Conservation (phyloP, 768 basidiomycete genomes). For the Russula dissimulans region DNA sequence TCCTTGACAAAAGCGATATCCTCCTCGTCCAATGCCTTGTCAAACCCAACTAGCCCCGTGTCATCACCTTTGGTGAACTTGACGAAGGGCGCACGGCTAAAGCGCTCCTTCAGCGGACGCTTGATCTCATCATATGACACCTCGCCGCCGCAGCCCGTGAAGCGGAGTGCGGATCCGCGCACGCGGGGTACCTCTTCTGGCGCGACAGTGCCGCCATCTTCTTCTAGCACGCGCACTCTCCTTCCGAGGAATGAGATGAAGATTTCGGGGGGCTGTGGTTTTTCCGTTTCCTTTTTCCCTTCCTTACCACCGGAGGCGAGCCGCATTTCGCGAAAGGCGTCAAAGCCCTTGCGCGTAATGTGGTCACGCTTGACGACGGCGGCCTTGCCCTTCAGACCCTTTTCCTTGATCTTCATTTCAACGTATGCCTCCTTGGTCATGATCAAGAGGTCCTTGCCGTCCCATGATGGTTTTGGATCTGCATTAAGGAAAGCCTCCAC, state of each 20-base stretch:
- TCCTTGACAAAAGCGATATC: slow-evolving; percentile 64
- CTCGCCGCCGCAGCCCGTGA: slow-evolving; percentile 43
- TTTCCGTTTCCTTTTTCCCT: slow-evolving; percentile 26
- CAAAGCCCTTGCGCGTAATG: slow-evolving; percentile 52
- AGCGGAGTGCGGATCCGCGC: slow-evolving; percentile 39
- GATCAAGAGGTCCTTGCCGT: slow-evolving; percentile 63
- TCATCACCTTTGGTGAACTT: slow-evolving; percentile 39
- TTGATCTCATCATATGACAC: slow-evolving; percentile 60
- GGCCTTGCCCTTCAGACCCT: slow-evolving; percentile 71
- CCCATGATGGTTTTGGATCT: slow-evolving; percentile 74
- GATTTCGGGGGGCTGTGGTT: slow-evolving; percentile 45
- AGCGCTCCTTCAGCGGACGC: slow-evolving; percentile 40
- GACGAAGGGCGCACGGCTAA: slow-evolving; percentile 39
- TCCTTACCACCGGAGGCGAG: slow-evolving; percentile 21
- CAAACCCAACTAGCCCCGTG: slow-evolving; percentile 42
- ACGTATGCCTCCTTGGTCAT: slow-evolving; percentile 94
- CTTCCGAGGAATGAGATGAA: slow-evolving; percentile 68
- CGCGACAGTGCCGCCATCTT: slow-evolving; percentile 41
- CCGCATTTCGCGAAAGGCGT: slow-evolving; percentile 67
- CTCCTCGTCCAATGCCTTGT: slow-evolving; percentile 62
- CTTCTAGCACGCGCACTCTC: slow-evolving; percentile 54
- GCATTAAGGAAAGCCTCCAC: slow-evolving; percentile 70
- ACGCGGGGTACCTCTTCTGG: slow-evolving; percentile 36
- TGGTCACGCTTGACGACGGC: slow-evolving; percentile 50
- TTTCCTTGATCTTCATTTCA: slow-evolving; percentile 94